phyloP scores from a whole-genome alignment of 768 basidiomycete species.

The Coprinellus micaceus region DNA sequence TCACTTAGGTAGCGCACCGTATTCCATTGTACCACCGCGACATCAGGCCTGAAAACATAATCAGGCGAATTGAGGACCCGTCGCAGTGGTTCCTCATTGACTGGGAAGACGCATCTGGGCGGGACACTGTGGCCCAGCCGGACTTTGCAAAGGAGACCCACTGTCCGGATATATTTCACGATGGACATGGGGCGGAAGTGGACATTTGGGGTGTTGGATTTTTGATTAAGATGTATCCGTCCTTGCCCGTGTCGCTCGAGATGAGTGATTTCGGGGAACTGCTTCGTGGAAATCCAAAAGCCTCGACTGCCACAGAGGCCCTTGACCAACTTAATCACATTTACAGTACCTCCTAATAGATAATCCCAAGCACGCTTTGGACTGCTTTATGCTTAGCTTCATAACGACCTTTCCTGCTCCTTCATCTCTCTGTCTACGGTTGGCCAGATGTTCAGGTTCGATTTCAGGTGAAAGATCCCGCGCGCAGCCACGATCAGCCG shows the following conservation, averaged over 20 bases:
- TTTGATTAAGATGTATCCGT: slow-evolving; percentile 11
- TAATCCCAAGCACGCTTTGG: too few relatives aligned
- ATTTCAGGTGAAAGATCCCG: too few relatives aligned
- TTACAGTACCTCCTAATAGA: too few relatives aligned
- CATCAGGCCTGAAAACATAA: slow-evolving; percentile 23
- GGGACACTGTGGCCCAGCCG: slow-evolving; percentile 14
- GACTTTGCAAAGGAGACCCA: slow-evolving; percentile 16
- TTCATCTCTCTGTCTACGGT: too few relatives aligned
- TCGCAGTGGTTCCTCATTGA: slow-evolving; percentile 28
- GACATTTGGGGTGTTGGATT: slow-evolving; percentile 30
- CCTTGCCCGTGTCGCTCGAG: background rate
- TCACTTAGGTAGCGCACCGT: background rate
- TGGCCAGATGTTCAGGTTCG: too few relatives aligned
- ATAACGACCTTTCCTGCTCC: too few relatives aligned
- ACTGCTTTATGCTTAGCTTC: too few relatives aligned
- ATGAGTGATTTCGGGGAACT: background rate
- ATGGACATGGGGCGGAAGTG: slow-evolving; percentile 27
- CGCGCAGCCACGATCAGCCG: too few relatives aligned
- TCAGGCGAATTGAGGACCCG: slow-evolving; percentile 17
- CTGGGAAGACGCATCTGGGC: slow-evolving; percentile 26
- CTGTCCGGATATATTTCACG: slow-evolving; percentile 20
- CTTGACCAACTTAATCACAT: slow-evolving; percentile 22
- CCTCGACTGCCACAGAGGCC: background rate
- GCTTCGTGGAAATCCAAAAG: background rate
- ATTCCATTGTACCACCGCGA: slow-evolving; percentile 21